Evolutionary conservation across 371 early-diverging fungal species (phyloP).

Genomic region (Rhizopus microsporus): DNA sequence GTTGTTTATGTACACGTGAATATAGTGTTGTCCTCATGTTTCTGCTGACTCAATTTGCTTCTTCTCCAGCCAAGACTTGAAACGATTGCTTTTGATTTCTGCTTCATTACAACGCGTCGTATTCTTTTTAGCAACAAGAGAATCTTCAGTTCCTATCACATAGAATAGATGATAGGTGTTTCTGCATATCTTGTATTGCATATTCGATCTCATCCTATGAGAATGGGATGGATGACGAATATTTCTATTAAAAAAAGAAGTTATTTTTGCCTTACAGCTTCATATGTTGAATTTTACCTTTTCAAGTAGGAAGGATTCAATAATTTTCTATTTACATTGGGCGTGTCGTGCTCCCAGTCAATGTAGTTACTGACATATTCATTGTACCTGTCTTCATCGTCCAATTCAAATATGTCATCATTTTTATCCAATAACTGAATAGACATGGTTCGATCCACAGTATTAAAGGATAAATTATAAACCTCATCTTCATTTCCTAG

Average conservation of each 20-base stretch:
- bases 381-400: conserved; percentile 74
- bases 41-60: conserved; percentile 3
- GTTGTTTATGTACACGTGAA: conserved; percentile 5
- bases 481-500: conserved; percentile 74
- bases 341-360: conserved; percentile 60
- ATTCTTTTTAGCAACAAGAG: conserved; percentile 11
- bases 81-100: conserved; percentile 1
- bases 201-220: conserved; percentile 42
- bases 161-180: conserved; percentile 40
- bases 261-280: neutral
- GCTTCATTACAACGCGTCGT: neutral
- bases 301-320: conserved; percentile 56
- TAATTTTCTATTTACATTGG: conserved; percentile 50
- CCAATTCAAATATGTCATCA: conserved; percentile 42
- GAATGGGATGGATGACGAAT: conserved; percentile 19
- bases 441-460: conserved; percentile 53
- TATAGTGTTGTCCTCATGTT: conserved; percentile 8
- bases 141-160: conserved; percentile 35
- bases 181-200: conserved; percentile 90
- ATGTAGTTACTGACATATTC: conserved; percentile 86
- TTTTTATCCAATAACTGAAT: conserved; percentile 77
- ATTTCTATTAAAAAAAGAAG: neutral
- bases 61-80: conserved; percentile 14
- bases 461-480: conserved; percentile 74
- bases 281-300: conserved; percentile 42